These are phyloP conservation scores for Bacidia gigantensis DNA, from an alignment of 495 filamentous ascomycete genomes.

Conservation along the genomic window DNA sequence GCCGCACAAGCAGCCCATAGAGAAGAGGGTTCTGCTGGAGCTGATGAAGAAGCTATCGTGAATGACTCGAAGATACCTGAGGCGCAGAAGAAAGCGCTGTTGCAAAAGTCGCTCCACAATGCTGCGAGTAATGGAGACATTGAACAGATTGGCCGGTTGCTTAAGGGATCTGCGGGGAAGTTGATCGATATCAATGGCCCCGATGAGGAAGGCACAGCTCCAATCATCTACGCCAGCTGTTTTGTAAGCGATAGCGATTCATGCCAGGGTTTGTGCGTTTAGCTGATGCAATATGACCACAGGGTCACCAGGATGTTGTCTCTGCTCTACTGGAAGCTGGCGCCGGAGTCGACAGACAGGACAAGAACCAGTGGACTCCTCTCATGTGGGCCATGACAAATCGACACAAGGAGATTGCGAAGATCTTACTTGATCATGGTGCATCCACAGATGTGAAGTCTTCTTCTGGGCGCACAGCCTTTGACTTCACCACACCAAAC, in stretches of 20 bases:
- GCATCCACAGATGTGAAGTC: conserved; percentile 94
- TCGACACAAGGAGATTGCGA: conserved; percentile 87
- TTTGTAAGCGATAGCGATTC: conserved; percentile 54
- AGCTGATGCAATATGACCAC: conserved; percentile 14
- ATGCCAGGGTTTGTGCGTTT: not conserved
- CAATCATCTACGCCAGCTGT: conserved; percentile 95
- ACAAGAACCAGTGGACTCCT: conserved; percentile 92
- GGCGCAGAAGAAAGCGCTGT: conserved; percentile 59
- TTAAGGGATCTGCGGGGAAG: conserved; percentile 57
- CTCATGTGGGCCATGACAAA: conserved; percentile 99
- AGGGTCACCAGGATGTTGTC: conserved; percentile 89
- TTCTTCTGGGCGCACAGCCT: conserved; percentile 83
- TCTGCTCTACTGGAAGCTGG: conserved; percentile 70
- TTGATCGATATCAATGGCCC: conserved; percentile 81
- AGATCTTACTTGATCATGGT: conserved; percentile 78
- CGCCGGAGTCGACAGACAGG: conserved; percentile 85
- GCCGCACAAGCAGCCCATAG: conserved; percentile 80
- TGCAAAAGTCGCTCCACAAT: conserved; percentile 87
- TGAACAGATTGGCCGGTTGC: conserved; percentile 60
- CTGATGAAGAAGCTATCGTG: conserved; percentile 69
- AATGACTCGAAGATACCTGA: conserved; percentile 58
- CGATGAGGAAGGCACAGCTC: conserved; percentile 89
- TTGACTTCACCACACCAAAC: conserved; percentile 86
- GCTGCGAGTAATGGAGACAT: conserved; percentile 94
- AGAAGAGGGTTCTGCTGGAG: conserved; percentile 50